These are phyloP conservation scores for Yarrowia yakushimensis DNA, from an alignment of 805 yeast genomes.

Conservation along the genomic window DNA sequence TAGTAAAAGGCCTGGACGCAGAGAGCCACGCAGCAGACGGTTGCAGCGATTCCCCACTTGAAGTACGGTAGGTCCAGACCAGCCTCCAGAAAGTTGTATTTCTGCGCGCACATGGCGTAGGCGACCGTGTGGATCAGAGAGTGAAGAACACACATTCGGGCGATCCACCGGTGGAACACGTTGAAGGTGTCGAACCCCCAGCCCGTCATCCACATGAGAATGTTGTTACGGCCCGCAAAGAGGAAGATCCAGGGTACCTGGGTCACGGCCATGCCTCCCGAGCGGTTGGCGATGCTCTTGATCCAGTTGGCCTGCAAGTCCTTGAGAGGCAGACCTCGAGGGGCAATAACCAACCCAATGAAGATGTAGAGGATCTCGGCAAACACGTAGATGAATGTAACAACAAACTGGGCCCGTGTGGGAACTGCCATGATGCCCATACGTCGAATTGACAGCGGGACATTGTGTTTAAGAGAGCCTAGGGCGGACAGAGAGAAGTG, in stretches of 20 bases:
- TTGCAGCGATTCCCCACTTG: slow-evolving; percentile 45
- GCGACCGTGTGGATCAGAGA: slow-evolving; percentile 32
- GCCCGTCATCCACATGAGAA: slow-evolving; percentile 58
- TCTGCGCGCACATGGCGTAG: slow-evolving; percentile 25
- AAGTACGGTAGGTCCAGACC: slow-evolving; percentile 5
- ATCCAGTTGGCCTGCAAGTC: slow-evolving; percentile 34
- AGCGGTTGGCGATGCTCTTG: slow-evolving; percentile 30
- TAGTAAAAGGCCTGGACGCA: slow-evolving; percentile 49
- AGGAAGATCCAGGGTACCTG: slow-evolving; percentile 34
- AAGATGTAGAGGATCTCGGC: slow-evolving; percentile 37
- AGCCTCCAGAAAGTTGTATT: neutral
- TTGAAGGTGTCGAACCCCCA: slow-evolving; percentile 59
- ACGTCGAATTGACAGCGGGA: slow-evolving; percentile 5
- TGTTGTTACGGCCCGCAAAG: slow-evolving; percentile 69
- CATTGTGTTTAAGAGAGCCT: slow-evolving; percentile 44
- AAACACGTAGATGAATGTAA: slow-evolving; percentile 39
- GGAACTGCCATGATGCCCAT: slow-evolving; percentile 39
- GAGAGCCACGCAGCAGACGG: slow-evolving; percentile 44
- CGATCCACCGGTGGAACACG: slow-evolving; percentile 49
- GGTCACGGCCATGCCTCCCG: slow-evolving; percentile 33
- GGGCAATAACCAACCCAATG: slow-evolving; percentile 36
- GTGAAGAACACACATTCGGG: slow-evolving; percentile 31
- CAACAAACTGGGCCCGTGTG: slow-evolving; percentile 44
- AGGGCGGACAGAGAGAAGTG: slow-evolving; percentile 62
- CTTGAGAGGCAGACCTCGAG: slow-evolving; percentile 39